phyloP scores from a whole-genome alignment of 1,139 yeast species.

The Meyerozyma athensensis region DNA sequence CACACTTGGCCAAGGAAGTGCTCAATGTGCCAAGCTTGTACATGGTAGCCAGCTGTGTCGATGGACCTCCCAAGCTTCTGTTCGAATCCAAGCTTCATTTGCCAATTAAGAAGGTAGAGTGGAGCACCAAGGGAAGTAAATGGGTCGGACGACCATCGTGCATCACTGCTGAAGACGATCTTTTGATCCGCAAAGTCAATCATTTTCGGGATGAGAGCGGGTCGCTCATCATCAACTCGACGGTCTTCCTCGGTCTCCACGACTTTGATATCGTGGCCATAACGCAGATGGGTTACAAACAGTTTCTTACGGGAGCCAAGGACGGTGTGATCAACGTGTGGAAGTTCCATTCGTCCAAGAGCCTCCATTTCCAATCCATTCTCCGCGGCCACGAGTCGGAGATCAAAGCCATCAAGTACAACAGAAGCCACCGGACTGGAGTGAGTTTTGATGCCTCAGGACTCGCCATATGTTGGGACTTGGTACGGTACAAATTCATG shows the following conservation, averaged over 20 bases:
- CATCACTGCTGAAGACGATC: conserved; percentile 33
- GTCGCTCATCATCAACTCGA: conserved; percentile 39
- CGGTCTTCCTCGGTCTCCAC: conserved; percentile 39
- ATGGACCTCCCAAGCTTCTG: conserved; percentile 22
- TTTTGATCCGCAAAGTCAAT: conserved; percentile 34
- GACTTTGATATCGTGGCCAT: conserved; percentile 29
- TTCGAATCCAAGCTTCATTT: conserved; percentile 33
- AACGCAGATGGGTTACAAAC: conserved; percentile 32
- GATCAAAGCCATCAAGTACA: conserved; percentile 38
- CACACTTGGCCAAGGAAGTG: conserved; percentile 54
- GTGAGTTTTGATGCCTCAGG: conserved; percentile 51
- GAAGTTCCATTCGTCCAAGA: conserved; percentile 32
- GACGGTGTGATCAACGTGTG: conserved; percentile 56
- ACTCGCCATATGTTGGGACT: conserved; percentile 54
- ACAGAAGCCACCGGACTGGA: conserved; percentile 49
- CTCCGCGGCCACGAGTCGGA: conserved; percentile 51
- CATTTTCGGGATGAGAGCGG: conserved; percentile 25
- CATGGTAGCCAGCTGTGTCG: conserved; percentile 18
- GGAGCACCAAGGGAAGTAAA: conserved; percentile 24
- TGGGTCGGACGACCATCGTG: conserved; percentile 47
- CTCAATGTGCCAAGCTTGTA: conserved; percentile 33
- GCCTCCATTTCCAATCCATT: conserved; percentile 40
- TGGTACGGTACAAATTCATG: conserved; percentile 45
- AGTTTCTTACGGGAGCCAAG: conserved; percentile 49
- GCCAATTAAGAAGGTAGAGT: conserved; percentile 38